Evolutionary conservation across 1,284 basidiomycete species (phyloP).

Genomic region (Cryptococcus sp.): DNA sequence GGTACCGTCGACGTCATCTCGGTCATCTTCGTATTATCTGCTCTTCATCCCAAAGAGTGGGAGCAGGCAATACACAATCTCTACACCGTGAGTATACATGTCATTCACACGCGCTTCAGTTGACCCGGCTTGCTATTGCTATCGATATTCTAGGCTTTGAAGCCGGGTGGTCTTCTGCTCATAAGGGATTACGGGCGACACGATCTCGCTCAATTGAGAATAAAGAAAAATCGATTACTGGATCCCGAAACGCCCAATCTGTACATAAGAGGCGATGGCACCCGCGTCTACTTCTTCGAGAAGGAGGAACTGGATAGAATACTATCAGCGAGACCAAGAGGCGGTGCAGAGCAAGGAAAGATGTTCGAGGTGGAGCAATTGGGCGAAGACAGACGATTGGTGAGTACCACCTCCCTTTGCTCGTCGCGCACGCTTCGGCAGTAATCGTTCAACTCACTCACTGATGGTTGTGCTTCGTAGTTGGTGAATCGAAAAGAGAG

Average conservation of each 20-base stretch:
- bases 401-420: constrained; percentile 23
- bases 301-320: constrained; percentile 78
- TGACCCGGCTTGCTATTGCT: background rate
- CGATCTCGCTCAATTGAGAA: constrained; percentile 90
- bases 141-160: constrained; percentile 66
- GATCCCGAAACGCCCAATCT: constrained; percentile 93
- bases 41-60: constrained; percentile 94
- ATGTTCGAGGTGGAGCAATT: constrained; percentile 74
- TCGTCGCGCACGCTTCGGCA: constrained; percentile 41
- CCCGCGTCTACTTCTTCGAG: constrained; percentile 90
- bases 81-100: constrained; percentile 60
- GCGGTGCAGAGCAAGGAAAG: constrained; percentile 6
- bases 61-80: constrained; percentile 79
- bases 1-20: constrained; percentile 80
- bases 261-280: constrained; percentile 94
- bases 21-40: constrained; percentile 94
- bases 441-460: constrained; percentile 56
- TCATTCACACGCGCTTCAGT: too few relatives aligned
- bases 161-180: constrained; percentile 80
- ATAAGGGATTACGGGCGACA: constrained; percentile 94
- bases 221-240: constrained; percentile 82
- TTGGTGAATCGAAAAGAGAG: constrained; percentile 88
- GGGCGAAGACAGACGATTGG: constrained; percentile 80
- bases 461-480: constrained; percentile 18
- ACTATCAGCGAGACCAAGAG: constrained; percentile 64